These are phyloP conservation scores for Leptosphaerulina australis DNA, from an alignment of 2,329 filamentous ascomycete species.

Conservation along the genomic window DNA sequence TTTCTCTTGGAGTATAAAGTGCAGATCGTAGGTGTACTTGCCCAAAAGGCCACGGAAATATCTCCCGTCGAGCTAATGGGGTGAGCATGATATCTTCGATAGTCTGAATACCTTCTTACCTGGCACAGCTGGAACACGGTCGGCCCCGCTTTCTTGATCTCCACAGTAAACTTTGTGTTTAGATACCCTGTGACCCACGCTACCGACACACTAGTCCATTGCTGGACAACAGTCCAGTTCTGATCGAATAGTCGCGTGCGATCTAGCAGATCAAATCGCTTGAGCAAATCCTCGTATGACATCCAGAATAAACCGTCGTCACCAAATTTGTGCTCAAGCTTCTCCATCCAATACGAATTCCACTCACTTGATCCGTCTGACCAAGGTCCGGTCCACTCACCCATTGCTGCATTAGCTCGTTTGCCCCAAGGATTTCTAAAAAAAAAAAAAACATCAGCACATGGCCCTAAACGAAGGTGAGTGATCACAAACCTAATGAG, in stretches of 20 bases:
- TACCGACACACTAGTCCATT: conserved; percentile 64
- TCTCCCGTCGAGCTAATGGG: conserved; percentile 60
- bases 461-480: no score
- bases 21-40: conserved; percentile 62
- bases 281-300: conserved; percentile 62
- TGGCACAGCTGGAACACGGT: conserved; percentile 66
- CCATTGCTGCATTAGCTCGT: conserved; percentile 47
- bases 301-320: conserved; percentile 74
- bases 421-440: conserved; percentile 79
- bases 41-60: conserved; percentile 64
- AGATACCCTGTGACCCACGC: conserved; percentile 66
- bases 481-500: conserved; percentile 59
- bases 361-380: conserved; percentile 82
- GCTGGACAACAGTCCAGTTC: conserved; percentile 64
- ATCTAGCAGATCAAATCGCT: conserved; percentile 63
- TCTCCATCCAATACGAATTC: conserved; percentile 77
- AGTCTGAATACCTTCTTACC: conserved; percentile 52
- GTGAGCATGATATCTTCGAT: conserved; percentile 37
- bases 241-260: conserved; percentile 64
- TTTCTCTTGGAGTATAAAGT: conserved; percentile 64
- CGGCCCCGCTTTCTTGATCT: conserved; percentile 58
- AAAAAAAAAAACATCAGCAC: not conserved
- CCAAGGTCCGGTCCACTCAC: conserved; percentile 81
- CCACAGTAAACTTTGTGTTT: conserved; percentile 64
- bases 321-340: conserved; percentile 73